Conservation (phyloP, 306 rosid species). For the Chamaecrista fasciculata region DNA sequence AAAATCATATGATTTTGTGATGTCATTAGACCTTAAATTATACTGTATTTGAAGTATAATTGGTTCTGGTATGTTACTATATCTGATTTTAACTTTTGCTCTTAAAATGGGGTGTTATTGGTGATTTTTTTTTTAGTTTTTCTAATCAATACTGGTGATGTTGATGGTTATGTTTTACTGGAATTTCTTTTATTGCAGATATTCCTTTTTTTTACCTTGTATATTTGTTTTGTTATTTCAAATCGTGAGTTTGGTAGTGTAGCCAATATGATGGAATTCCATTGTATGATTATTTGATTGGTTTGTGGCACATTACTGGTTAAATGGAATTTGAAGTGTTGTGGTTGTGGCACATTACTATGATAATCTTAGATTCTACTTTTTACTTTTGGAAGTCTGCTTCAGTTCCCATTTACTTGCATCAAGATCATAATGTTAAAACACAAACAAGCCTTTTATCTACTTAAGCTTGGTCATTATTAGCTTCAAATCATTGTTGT, state of each 20-base stretch:
- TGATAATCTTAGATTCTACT: background rate
- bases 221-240: background rate
- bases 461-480: background rate
- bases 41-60: background rate
- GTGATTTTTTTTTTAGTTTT: no score
- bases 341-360: no score
- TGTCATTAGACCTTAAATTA: background rate
- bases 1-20: slow-evolving; percentile 15
- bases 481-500: background rate
- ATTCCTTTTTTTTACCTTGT: background rate
- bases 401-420: background rate
- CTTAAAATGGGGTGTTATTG: background rate
- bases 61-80: background rate
- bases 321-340: background rate
- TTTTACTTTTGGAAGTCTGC: background rate
- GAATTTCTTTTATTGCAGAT: background rate
- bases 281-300: background rate
- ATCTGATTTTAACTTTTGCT: background rate
- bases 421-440: background rate
- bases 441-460: background rate
- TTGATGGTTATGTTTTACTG: background rate
- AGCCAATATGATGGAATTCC: background rate
- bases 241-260: background rate
- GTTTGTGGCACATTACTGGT: background rate
- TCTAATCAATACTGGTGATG: no score